Evolutionary conservation across 139 green algal species (phyloP).

Genomic region (Cymbomonas tetramitiformis): DNA sequence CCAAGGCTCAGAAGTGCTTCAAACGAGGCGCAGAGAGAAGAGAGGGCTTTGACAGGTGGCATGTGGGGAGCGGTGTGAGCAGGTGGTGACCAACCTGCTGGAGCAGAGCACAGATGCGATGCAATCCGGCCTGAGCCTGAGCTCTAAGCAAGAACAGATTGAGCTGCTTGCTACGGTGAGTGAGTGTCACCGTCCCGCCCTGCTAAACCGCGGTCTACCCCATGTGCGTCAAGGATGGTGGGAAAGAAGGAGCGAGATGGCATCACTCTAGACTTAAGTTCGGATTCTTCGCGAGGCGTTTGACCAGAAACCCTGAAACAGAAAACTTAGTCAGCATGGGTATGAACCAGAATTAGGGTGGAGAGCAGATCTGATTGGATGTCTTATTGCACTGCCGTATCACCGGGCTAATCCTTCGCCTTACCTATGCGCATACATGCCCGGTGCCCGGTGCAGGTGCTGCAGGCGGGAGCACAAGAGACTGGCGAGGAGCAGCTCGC

Average conservation of each 20-base stretch:
- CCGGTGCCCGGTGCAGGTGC: conserved; percentile 27
- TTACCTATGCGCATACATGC: conserved; percentile 2
- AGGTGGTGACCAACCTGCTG: conserved; percentile 29
- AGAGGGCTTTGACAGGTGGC: not conserved
- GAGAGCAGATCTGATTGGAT: no score
- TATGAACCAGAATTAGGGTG: no score
- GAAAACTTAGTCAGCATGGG: no score
- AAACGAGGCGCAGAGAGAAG: not conserved
- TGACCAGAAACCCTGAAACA: no score
- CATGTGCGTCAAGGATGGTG: no score
- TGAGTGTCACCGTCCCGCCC: not conserved
- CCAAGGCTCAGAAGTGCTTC: not conserved
- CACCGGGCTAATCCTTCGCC: not conserved
- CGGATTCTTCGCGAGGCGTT: no score
- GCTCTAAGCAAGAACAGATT: no score
- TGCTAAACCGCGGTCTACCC: not conserved
- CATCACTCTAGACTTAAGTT: no score
- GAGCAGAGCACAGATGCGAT: no score
- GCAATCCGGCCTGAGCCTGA: no score
- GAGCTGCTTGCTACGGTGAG: conserved; percentile 47
- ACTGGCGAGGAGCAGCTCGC: conserved; percentile 41
- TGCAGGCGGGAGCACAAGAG: conserved; percentile 52
- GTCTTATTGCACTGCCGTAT: no score
- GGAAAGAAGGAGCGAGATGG: no score
- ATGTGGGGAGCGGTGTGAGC: conserved; percentile 16